A percentile compares a stretch with the other conserved stretches of the same genome.
These are phyloP conservation scores for Yamadazyma blattariae DNA, from an alignment of 1,139 yeast species.

Conservation along the genomic window DNA sequence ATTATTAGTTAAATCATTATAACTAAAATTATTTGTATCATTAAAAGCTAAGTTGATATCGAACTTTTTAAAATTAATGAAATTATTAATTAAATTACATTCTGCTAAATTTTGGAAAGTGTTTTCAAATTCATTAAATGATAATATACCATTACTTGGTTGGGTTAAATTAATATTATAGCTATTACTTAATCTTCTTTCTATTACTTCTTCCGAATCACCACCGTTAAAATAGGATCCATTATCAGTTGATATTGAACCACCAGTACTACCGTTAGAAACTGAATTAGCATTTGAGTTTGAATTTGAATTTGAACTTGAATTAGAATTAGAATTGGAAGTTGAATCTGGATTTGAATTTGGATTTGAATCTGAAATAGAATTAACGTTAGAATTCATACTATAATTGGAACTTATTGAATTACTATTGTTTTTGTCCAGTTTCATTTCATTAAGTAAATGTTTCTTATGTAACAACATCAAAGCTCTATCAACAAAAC, in stretches of 20 bases:
- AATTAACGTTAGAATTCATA: slow-evolving; percentile 11
- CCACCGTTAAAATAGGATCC: slow-evolving; percentile 11
- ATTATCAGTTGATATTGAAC: no score
- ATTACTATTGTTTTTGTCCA: no score
- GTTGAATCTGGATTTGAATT: neutral
- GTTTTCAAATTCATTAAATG: slow-evolving; percentile 39
- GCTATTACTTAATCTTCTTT: slow-evolving; percentile 3
- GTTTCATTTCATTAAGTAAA: slow-evolving; percentile 35
- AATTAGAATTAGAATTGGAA: neutral
- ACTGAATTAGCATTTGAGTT: neutral
- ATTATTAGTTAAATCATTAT: slow-evolving; percentile 50
- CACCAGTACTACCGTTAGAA: neutral
- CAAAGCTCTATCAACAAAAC: slow-evolving; percentile 55
- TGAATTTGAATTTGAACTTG: neutral
- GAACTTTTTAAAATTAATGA: slow-evolving; percentile 24
- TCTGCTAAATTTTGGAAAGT: slow-evolving; percentile 42
- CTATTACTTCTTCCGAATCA: slow-evolving; percentile 1
- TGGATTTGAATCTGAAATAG: slow-evolving; percentile 7
- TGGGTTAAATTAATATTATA: slow-evolving; percentile 16
- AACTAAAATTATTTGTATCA: slow-evolving; percentile 36
- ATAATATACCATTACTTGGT: slow-evolving; percentile 25
- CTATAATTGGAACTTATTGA: slow-evolving; percentile 3
- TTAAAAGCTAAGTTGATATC: slow-evolving; percentile 36
- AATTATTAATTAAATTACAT: slow-evolving; percentile 36
- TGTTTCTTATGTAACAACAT: slow-evolving; percentile 56